phyloP scores from a whole-genome alignment of 1,139 yeast species.

The Hyphopichia wangnamkhiaoensis region DNA sequence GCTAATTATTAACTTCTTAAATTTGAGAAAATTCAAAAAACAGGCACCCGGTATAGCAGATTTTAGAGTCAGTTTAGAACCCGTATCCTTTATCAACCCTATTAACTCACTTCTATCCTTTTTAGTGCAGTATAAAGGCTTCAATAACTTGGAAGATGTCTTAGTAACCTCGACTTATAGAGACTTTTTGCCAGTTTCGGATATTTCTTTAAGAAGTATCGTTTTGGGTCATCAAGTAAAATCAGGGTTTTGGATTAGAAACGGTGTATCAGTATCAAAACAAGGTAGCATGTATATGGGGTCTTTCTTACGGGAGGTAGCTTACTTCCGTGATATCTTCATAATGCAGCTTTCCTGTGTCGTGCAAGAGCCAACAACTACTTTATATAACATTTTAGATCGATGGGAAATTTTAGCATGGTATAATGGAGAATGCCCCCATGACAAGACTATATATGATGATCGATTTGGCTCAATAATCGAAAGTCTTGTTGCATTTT shows the following conservation, averaged over 20 bases:
- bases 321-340: constrained; percentile 52
- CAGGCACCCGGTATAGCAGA: constrained; percentile 39
- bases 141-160: constrained; percentile 17
- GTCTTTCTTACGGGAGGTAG: constrained; percentile 34
- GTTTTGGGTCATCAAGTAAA: constrained; percentile 76
- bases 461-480: constrained; percentile 54
- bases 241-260: constrained; percentile 88
- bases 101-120: constrained; percentile 54
- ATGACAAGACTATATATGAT: constrained; percentile 51
- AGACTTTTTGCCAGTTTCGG: constrained; percentile 49
- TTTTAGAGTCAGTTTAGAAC: constrained; percentile 49
- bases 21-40: constrained; percentile 20
- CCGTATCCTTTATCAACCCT: constrained; percentile 60
- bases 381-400: constrained; percentile 51
- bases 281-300: constrained; percentile 44
- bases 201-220: constrained; percentile 57
- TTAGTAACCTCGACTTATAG: constrained; percentile 13
- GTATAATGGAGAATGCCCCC: constrained; percentile 42
- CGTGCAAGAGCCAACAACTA: constrained; percentile 41
- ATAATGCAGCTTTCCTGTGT: constrained; percentile 56
- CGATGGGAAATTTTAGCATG: constrained; percentile 64
- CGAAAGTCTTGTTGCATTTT: constrained; percentile 54
- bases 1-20: constrained; percentile 27
- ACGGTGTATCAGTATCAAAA: constrained; percentile 57
- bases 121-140: constrained; percentile 34